phyloP scores from a whole-genome alignment of 2,329 filamentous ascomycete genomes.

The Plectosphaerella plurivora region DNA sequence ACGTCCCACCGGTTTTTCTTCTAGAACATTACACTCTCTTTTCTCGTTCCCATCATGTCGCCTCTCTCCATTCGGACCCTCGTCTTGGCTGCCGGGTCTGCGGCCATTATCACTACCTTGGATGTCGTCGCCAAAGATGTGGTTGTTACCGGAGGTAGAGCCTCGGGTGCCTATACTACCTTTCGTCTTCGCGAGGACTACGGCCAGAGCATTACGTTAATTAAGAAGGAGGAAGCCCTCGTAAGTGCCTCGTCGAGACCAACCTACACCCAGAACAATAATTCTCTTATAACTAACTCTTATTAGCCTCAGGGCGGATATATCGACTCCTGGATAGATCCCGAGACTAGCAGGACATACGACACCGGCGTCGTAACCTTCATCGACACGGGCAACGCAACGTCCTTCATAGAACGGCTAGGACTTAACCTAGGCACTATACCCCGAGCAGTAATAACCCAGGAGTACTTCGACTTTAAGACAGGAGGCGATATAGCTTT shows the following conservation, averaged over 20 bases:
- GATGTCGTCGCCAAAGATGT: conserved; percentile 22
- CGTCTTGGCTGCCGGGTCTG: background rate
- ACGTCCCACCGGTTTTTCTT: too few relatives aligned
- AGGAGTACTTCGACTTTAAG: conserved; percentile 27
- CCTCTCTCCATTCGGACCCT: background rate
- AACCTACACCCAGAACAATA: conserved; percentile 5
- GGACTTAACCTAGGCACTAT: background rate
- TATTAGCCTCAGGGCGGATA: conserved; percentile 36
- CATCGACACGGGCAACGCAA: conserved; percentile 19
- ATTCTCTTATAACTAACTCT: conserved; percentile 6
- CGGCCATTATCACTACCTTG: background rate
- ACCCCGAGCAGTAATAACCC: background rate
- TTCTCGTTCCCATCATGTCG: background rate
- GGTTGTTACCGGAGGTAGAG: conserved; percentile 29
- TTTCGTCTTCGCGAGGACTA: conserved; percentile 28
- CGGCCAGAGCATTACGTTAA: conserved; percentile 22
- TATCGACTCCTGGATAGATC: conserved; percentile 39
- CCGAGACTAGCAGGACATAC: conserved; percentile 23
- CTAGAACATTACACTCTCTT: too few relatives aligned
- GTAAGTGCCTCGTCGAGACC: conserved; percentile 15
- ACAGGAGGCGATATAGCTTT: conserved; percentile 23
- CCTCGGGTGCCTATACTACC: conserved; percentile 29
- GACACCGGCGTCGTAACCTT: conserved; percentile 32
- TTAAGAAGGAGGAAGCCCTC: conserved; percentile 26
- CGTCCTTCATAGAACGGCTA: background rate